Evolutionary conservation across 2,329 filamentous ascomycete species (phyloP), one percentile per base, ranked within the genome.

Genomic region (Tolypocladium guangdongense): DNA sequence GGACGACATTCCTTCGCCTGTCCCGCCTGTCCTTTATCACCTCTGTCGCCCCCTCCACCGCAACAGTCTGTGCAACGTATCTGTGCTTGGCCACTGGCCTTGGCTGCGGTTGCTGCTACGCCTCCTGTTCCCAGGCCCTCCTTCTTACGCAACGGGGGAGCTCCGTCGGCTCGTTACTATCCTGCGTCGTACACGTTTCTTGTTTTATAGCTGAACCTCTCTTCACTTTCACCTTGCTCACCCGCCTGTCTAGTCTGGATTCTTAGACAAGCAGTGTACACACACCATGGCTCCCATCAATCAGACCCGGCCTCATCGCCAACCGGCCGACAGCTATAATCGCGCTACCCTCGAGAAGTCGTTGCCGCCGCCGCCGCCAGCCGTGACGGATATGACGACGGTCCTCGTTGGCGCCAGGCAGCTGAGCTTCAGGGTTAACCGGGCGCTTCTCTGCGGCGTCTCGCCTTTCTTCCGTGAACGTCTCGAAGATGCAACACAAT

Each of bases 401-500:
- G 62, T 77, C 36, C 66, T 75, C 51, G 68, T 77, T 54, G 74
- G 74, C 4, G 64, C 70, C 41, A 69, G 70, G 45, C 64, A 73
- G 53, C 63, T 65, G 11, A 66, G 69, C 52, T 76, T 76, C 61
- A 63, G 62, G 45, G 64, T 76, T 54, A 71, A 75, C 63, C 69
- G 68, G 57, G 68, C 68, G 41, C 71, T 76, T 14, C 68, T 81
- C 24, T 75, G 72, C 60, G 67, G 69, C 39, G 68, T 69, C 27
- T 77, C 76, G 30, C 58, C 67, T 39, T 79, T 77, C 62, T 80
- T 81, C 66, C 64, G 68, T 22, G 68, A 75, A 38, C 69, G 71
- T 55, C 65, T 78, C 58, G 69, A 74, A 12, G 68, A 70, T 41
- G 56, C 60, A 16, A 52, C 54, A 36, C 59, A 63, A 24, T 52